phyloP scores from a whole-genome alignment of 306 rosid species.

The Gastrolobium bilobum region DNA sequence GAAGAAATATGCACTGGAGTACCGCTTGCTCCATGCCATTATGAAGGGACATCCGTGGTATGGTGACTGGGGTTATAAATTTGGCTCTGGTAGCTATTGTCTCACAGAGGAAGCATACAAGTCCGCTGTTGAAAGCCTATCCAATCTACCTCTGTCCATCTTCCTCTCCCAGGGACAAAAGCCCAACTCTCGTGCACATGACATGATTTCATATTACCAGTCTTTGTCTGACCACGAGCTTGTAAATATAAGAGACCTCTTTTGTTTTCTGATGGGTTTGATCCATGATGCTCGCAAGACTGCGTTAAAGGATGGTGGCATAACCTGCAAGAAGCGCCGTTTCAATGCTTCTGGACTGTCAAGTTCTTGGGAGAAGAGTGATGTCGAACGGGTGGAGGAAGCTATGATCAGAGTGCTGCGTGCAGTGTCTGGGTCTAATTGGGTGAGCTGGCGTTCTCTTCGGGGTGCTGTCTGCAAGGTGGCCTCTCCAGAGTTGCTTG shows the following conservation, averaged over 20 bases:
- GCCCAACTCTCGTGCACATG: constrained; percentile 63
- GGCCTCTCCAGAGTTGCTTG: constrained; percentile 81
- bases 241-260: constrained; percentile 79
- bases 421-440: constrained; percentile 87
- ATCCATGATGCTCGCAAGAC: constrained; percentile 68
- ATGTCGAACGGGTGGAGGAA: constrained; percentile 72
- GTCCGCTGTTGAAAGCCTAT: constrained; percentile 75
- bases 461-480: constrained; percentile 88
- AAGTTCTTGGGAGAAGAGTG: constrained; percentile 71
- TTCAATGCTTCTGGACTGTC: constrained; percentile 53
- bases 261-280: constrained; percentile 74
- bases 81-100: constrained; percentile 96
- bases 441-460: constrained; percentile 86
- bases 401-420: constrained; percentile 91
- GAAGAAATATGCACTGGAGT: constrained; percentile 89
- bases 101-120: constrained; percentile 77
- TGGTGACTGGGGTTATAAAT: constrained; percentile 95
- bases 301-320: constrained; percentile 59
- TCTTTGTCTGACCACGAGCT: constrained; percentile 71
- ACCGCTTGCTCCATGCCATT: constrained; percentile 88
- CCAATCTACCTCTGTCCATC: constrained; percentile 72
- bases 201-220: constrained; percentile 71
- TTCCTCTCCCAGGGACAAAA: constrained; percentile 62
- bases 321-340: constrained; percentile 61
- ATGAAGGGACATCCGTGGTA: constrained; percentile 87